phyloP scores from a whole-genome alignment of 306 rosid genomes.

The Rosa persica region DNA sequence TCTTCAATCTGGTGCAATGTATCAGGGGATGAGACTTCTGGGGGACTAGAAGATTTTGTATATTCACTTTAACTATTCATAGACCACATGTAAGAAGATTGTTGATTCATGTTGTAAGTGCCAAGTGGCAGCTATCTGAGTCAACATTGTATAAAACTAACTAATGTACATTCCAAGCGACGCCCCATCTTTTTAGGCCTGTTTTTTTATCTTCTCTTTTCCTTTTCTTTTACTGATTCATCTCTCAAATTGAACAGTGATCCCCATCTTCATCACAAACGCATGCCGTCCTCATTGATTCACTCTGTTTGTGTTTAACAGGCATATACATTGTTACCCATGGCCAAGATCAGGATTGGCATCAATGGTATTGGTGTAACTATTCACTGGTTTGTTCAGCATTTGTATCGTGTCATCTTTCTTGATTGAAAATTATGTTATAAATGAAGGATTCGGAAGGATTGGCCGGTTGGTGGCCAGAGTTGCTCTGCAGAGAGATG shows the following conservation, averaged over 20 bases:
- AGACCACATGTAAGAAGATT: neutral
- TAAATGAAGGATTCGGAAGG: slow-evolving; percentile 59
- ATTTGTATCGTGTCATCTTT: neutral
- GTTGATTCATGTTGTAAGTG: slow-evolving; percentile 13
- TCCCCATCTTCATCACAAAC: neutral
- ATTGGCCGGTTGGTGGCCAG: slow-evolving; percentile 69
- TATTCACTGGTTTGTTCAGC: neutral
- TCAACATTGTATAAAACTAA: slow-evolving; percentile 1
- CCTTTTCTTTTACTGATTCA: slow-evolving; percentile 5
- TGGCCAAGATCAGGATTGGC: slow-evolving; percentile 75
- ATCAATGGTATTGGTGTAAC: slow-evolving; percentile 54
- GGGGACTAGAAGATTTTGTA: slow-evolving; percentile 25
- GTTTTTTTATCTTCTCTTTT: neutral
- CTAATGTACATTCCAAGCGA: neutral
- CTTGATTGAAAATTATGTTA: neutral
- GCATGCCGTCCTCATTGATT: neutral
- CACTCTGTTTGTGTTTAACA: neutral
- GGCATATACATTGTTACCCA: slow-evolving; percentile 2
- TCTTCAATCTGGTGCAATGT: slow-evolving; percentile 73
- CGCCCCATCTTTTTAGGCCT: neutral
- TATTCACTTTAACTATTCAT: neutral
- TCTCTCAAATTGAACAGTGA: slow-evolving; percentile 13
- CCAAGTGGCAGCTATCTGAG: neutral
- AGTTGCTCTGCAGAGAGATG: slow-evolving; percentile 63
- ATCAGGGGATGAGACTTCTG: slow-evolving; percentile 55